Evolutionary conservation across 2,329 filamentous ascomycete species (phyloP).

Genomic region (Diplodia intermedia): DNA sequence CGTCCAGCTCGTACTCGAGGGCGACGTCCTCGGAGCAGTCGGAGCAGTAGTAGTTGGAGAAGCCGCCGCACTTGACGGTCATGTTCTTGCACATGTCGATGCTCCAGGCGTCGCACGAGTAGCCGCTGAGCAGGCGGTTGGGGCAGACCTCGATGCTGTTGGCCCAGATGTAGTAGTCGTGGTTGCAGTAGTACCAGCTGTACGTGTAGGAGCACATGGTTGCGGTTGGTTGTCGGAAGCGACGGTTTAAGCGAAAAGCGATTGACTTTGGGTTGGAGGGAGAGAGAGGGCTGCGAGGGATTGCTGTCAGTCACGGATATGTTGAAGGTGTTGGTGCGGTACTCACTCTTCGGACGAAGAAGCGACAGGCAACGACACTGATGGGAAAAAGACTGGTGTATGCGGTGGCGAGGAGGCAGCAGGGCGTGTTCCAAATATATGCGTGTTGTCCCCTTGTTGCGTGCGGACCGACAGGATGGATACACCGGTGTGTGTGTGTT

Average conservation of each 20-base stretch:
- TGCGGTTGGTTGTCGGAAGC: constrained; percentile 1
- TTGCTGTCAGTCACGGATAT: not conserved
- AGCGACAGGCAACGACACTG: not conserved
- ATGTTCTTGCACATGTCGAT: constrained; percentile 57
- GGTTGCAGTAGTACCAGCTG: constrained; percentile 57
- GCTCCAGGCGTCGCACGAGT: constrained; percentile 57
- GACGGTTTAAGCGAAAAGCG: not conserved
- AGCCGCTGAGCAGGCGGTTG: constrained; percentile 53
- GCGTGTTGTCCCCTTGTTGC: not conserved
- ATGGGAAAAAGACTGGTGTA: not conserved
- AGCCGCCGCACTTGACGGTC: constrained; percentile 50
- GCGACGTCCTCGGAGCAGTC: constrained; percentile 54
- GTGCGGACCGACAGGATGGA: not conserved
- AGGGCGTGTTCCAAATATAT: constrained; percentile 25
- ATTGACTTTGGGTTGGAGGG: not conserved
- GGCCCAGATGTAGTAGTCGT: constrained; percentile 57
- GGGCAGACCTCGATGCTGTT: constrained; percentile 56
- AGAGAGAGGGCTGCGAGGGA: not conserved
- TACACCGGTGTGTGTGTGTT: constrained; percentile 14
- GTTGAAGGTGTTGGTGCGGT: not conserved
- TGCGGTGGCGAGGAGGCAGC: not conserved
- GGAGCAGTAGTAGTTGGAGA: constrained; percentile 54
- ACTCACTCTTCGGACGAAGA: constrained; percentile 19
- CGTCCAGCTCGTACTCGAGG: constrained; percentile 53
- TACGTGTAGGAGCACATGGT: constrained; percentile 57